Conservation (phyloP, 352 stramenopile species). For the Elongisporangium prolatum region DNA sequence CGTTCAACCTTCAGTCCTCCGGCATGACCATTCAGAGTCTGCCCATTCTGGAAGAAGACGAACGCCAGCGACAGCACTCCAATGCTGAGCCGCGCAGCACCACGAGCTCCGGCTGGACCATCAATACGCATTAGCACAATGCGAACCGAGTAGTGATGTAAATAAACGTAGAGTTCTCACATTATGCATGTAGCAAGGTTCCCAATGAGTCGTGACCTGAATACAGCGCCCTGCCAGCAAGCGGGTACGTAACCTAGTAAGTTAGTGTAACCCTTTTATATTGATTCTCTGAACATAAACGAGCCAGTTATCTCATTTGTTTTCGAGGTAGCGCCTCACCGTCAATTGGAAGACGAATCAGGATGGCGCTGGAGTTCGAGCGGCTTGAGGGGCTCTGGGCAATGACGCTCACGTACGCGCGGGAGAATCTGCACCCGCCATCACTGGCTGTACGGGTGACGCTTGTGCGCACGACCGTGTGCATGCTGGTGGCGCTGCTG, state of each 20-base stretch:
- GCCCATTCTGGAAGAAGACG: conserved; percentile 64
- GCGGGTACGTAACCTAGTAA: no score
- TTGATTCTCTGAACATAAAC: background rate
- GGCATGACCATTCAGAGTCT: conserved; percentile 16
- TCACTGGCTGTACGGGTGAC: background rate
- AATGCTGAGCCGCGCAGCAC: conserved; percentile 31
- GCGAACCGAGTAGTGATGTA: conserved; percentile 4
- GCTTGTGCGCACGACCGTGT: background rate
- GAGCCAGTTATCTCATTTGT: background rate
- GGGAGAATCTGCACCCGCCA: background rate
- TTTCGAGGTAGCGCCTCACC: background rate
- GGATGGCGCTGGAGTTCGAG: background rate
- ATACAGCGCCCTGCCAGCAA: background rate
- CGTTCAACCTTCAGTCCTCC: conserved; percentile 44
- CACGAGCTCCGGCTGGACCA: conserved; percentile 51
- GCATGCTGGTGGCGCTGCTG: conserved; percentile 11
- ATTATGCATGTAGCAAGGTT: background rate
- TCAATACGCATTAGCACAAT: conserved; percentile 16
- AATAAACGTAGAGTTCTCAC: background rate
- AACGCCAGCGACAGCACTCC: conserved; percentile 10
- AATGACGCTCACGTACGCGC: background rate
- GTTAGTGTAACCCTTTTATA: background rate
- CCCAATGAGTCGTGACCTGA: background rate
- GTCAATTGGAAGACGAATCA: background rate
- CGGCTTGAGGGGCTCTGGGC: background rate